These are phyloP conservation scores for Cercis canadensis DNA, from an alignment of 306 rosid genomes.

Conservation along the genomic window DNA sequence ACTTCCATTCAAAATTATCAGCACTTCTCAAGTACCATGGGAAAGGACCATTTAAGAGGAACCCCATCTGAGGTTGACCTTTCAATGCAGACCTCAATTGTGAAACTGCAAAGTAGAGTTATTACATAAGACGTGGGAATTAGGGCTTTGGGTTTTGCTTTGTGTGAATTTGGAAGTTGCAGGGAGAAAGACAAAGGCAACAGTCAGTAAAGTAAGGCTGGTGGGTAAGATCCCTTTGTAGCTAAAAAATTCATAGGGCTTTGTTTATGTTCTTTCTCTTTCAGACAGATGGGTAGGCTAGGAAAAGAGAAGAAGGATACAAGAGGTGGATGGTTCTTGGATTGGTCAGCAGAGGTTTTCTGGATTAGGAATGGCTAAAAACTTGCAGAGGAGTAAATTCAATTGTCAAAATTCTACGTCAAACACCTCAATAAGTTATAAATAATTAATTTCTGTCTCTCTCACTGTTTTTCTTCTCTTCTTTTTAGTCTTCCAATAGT, in stretches of 20 bases:
- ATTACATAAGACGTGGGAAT: slow-evolving; percentile 70
- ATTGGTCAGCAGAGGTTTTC: slow-evolving; percentile 16
- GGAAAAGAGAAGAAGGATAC: slow-evolving; percentile 2
- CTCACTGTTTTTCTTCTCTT: no score
- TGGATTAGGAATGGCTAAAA: slow-evolving; percentile 34
- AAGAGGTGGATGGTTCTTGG: slow-evolving; percentile 33
- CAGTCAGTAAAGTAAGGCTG: slow-evolving; percentile 51
- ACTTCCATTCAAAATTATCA: slow-evolving; percentile 15
- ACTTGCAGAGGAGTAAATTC: slow-evolving; percentile 39
- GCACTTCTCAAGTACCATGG: slow-evolving; percentile 23
- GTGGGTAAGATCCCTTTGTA: slow-evolving; percentile 52
- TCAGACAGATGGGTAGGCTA: slow-evolving; percentile 44
- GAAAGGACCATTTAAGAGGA: slow-evolving; percentile 42
- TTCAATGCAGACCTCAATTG: slow-evolving; percentile 40
- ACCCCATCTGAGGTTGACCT: slow-evolving; percentile 64
- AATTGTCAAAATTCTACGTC: slow-evolving; percentile 41
- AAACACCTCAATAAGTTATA: no score
- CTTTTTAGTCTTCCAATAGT: no score
- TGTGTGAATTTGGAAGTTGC: slow-evolving; percentile 51
- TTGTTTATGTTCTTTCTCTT: slow-evolving; percentile 61
- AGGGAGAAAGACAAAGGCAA: slow-evolving; percentile 46
- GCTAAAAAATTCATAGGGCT: slow-evolving; percentile 52
- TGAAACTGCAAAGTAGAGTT: slow-evolving; percentile 52
- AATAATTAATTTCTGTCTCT: no score
- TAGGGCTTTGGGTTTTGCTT: slow-evolving; percentile 54